A percentile compares a stretch with the other conserved stretches of the same genome.
Conservation (phyloP, 768 basidiomycete genomes). For the Trametes cinnabarina region DNA sequence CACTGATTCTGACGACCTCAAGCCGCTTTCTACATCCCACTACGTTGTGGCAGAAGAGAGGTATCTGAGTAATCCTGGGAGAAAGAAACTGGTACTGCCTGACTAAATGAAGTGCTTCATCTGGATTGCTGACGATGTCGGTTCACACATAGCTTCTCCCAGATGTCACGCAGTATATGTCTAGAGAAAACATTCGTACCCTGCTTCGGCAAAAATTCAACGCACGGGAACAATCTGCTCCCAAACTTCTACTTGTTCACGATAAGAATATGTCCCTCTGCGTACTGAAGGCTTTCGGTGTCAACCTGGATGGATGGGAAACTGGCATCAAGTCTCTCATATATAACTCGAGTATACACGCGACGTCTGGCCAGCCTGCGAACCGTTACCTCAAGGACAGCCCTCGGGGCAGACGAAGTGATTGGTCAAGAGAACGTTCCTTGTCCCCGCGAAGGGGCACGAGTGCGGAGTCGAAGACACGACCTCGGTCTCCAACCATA, state of each 20-base stretch:
- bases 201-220: slow-evolving; percentile 24
- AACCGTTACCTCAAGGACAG: not conserved
- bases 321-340: slow-evolving; percentile 39
- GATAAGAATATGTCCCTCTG: slow-evolving; percentile 39
- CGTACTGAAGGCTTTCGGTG: slow-evolving; percentile 40
- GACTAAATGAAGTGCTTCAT: slow-evolving; percentile 8
- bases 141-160: not conserved
- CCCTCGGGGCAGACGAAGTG: not conserved
- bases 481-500: slow-evolving; percentile 7
- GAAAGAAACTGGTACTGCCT: slow-evolving; percentile 11
- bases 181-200: not conserved
- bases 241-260: slow-evolving; percentile 48
- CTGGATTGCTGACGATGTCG: no score
- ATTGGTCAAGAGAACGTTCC: slow-evolving; percentile 2
- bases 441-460: slow-evolving; percentile 5
- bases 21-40: slow-evolving; percentile 8
- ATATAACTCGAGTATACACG: not conserved
- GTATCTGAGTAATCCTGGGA: slow-evolving; percentile 17
- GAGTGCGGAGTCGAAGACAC: not conserved
- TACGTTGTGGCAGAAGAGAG: slow-evolving; percentile 17
- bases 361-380: not conserved
- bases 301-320: slow-evolving; percentile 43
- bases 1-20: slow-evolving; percentile 8
- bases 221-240: slow-evolving; percentile 23
- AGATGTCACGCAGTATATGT: slow-evolving; percentile 6